Evolutionary conservation across 2,329 filamentous ascomycete genomes (phyloP).

Genomic region (Capronia americana): DNA sequence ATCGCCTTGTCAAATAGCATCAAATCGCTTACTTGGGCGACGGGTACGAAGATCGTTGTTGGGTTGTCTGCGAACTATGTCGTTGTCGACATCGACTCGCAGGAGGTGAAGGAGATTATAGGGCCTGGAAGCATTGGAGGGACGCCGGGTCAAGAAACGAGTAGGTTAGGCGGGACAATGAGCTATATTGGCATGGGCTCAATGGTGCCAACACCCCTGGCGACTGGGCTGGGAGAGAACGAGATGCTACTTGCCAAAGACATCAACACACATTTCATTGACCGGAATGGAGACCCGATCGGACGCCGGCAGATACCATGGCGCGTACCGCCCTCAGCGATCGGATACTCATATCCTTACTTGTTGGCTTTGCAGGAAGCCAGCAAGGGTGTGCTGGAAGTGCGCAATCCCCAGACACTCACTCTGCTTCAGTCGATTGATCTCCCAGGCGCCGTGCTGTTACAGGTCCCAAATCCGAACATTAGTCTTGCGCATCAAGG

Average conservation of each 20-base stretch:
- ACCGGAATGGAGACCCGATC: slow-evolving; percentile 78
- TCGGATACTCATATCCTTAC: slow-evolving; percentile 97
- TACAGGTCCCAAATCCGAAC: slow-evolving; percentile 91
- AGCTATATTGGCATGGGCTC: slow-evolving; percentile 95
- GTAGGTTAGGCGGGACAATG: slow-evolving; percentile 87
- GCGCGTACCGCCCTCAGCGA: slow-evolving; percentile 82
- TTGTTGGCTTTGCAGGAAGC: slow-evolving; percentile 84
- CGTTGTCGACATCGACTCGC: slow-evolving; percentile 80
- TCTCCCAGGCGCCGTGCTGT: slow-evolving; percentile 78
- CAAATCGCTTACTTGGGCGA: slow-evolving; percentile 89
- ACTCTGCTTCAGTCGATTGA: slow-evolving; percentile 86
- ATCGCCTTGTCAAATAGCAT: slow-evolving; percentile 81
- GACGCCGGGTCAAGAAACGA: slow-evolving; percentile 67
- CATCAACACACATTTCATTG: slow-evolving; percentile 91
- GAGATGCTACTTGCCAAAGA: slow-evolving; percentile 96
- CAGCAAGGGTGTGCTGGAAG: slow-evolving; percentile 82
- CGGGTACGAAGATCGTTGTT: slow-evolving; percentile 82
- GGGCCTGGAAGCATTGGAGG: slow-evolving; percentile 76
- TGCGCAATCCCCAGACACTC: slow-evolving; percentile 89
- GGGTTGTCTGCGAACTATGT: slow-evolving; percentile 93
- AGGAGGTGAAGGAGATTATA: slow-evolving; percentile 76
- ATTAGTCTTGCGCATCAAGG: slow-evolving; percentile 94
- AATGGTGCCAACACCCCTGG: slow-evolving; percentile 88
- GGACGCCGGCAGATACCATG: slow-evolving; percentile 91
- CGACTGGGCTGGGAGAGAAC: slow-evolving; percentile 78